Percentiles rank a stretch among this genome's conserved stretches.
Conservation (phyloP, 805 yeast genomes). For the Tetrapisispora nanseiensis region DNA sequence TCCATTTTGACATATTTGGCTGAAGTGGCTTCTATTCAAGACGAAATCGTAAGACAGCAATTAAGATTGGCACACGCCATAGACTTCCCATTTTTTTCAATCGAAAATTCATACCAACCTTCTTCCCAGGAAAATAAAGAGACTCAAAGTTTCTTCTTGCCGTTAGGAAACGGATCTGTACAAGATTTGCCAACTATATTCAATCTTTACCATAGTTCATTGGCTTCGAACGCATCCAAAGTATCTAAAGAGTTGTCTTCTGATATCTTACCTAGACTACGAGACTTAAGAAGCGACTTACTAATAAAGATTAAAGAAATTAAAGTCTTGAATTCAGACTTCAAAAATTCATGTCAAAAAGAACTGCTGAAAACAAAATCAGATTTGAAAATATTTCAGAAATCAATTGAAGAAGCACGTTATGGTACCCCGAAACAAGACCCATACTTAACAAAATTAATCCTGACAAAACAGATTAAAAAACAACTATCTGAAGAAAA, state of each 20-base stretch:
- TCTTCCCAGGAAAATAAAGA: slow-evolving; percentile 17
- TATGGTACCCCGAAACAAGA: slow-evolving; percentile 47
- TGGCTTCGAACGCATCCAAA: slow-evolving; percentile 49
- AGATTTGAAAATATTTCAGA: slow-evolving; percentile 43
- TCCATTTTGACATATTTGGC: slow-evolving; percentile 65
- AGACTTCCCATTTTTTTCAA: slow-evolving; percentile 31
- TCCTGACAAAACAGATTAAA: slow-evolving; percentile 67
- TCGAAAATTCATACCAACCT: slow-evolving; percentile 25
- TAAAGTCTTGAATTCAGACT: slow-evolving; percentile 71
- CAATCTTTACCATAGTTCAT: slow-evolving; percentile 52
- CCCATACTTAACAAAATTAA: slow-evolving; percentile 68
- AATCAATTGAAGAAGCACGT: slow-evolving; percentile 47
- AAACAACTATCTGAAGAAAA: slow-evolving; percentile 76
- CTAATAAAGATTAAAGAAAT: slow-evolving; percentile 81
- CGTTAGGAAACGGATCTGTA: slow-evolving; percentile 70
- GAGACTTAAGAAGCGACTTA: slow-evolving; percentile 64
- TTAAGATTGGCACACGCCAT: slow-evolving; percentile 74
- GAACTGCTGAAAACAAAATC: slow-evolving; percentile 60
- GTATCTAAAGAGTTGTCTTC: slow-evolving; percentile 52
- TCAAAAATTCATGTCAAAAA: slow-evolving; percentile 61
- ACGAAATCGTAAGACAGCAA: slow-evolving; percentile 80
- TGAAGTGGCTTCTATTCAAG: slow-evolving; percentile 78
- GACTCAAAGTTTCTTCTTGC: slow-evolving; percentile 47
- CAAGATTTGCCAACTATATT: slow-evolving; percentile 73
- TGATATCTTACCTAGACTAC: slow-evolving; percentile 56